A percentile compares a stretch with the other conserved stretches of the same genome.
These are phyloP conservation scores for Chiua virens DNA, from an alignment of 768 basidiomycete genomes.

Conservation along the genomic window DNA sequence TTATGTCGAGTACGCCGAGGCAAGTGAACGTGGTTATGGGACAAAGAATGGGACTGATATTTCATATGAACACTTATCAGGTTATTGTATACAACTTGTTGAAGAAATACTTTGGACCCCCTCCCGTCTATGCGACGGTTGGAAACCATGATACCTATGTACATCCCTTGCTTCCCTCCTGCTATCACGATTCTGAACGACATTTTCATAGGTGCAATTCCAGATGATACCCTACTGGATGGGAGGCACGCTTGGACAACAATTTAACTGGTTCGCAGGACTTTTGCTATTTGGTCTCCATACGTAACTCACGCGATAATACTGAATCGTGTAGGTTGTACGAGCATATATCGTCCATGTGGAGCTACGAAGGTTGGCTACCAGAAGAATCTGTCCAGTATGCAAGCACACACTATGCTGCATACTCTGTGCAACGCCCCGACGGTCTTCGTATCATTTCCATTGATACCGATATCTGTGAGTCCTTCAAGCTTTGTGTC, in stretches of 20 bases:
- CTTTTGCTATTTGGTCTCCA: background rate
- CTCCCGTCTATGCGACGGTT: constrained; percentile 68
- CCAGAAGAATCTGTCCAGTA: constrained; percentile 32
- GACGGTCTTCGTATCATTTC: constrained; percentile 50
- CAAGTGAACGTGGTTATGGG: constrained; percentile 10
- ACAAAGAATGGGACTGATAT: background rate
- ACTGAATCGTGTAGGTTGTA: constrained; percentile 38
- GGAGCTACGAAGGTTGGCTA: constrained; percentile 47
- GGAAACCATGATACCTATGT: constrained; percentile 79
- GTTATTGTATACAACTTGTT: constrained; percentile 61
- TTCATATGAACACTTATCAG: constrained; percentile 31
- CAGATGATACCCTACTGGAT: constrained; percentile 41
- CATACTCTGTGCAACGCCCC: constrained; percentile 41
- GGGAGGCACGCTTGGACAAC: constrained; percentile 29
- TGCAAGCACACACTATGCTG: constrained; percentile 46
- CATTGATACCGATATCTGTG: constrained; percentile 49
- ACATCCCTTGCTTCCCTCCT: background rate
- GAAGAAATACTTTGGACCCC: constrained; percentile 54
- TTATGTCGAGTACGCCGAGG: constrained; percentile 62
- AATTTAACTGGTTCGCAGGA: constrained; percentile 42
- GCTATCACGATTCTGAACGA: background rate
- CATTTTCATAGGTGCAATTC: constrained; percentile 7
- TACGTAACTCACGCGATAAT: background rate
- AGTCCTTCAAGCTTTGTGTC: constrained; percentile 23
- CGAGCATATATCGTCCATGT: constrained; percentile 44